These are phyloP conservation scores for Sporothrix luriei DNA, from an alignment of 2,329 filamentous ascomycete genomes.

Conservation along the genomic window DNA sequence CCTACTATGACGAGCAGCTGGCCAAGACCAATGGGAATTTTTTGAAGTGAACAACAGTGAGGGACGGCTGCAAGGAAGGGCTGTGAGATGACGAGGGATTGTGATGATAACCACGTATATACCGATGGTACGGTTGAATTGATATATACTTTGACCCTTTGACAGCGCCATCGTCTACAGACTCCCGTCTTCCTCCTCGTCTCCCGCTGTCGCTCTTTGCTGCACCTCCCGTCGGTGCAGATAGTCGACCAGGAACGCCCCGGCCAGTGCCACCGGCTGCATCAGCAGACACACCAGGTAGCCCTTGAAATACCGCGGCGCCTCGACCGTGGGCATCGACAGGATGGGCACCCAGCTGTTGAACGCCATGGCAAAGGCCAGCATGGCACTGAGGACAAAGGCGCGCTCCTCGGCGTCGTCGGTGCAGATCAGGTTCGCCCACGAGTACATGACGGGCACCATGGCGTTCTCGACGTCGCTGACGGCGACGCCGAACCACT, in stretches of 20 bases:
- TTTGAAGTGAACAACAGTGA: background rate
- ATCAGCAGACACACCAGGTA: constrained; percentile 36
- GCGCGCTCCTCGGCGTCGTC: constrained; percentile 48
- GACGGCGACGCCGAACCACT: constrained; percentile 34
- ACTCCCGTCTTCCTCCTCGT: background rate
- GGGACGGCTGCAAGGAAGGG: too few relatives aligned
- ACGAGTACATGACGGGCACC: constrained; percentile 38
- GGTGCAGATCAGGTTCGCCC: constrained; percentile 46
- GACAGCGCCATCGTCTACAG: background rate
- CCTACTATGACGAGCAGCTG: constrained; percentile 36
- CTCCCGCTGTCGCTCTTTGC: background rate
- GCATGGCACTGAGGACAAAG: constrained; percentile 49
- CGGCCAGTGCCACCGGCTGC: constrained; percentile 20
- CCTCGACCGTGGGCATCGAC: constrained; percentile 41
- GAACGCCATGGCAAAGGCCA: constrained; percentile 45
- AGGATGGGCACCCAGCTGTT: constrained; percentile 45
- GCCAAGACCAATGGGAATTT: constrained; percentile 27
- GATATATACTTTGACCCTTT: background rate
- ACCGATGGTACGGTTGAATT: too few relatives aligned
- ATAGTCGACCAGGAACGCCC: constrained; percentile 19
- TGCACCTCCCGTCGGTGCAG: constrained; percentile 20
- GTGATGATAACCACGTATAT: too few relatives aligned
- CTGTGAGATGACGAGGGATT: too few relatives aligned
- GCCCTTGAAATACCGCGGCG: constrained; percentile 40
- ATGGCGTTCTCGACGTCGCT: constrained; percentile 32